Percentiles rank a stretch among this genome's conserved stretches.
These are phyloP conservation scores for Didymella pomorum DNA, from an alignment of 2,329 filamentous ascomycete species.

Conservation along the genomic window DNA sequence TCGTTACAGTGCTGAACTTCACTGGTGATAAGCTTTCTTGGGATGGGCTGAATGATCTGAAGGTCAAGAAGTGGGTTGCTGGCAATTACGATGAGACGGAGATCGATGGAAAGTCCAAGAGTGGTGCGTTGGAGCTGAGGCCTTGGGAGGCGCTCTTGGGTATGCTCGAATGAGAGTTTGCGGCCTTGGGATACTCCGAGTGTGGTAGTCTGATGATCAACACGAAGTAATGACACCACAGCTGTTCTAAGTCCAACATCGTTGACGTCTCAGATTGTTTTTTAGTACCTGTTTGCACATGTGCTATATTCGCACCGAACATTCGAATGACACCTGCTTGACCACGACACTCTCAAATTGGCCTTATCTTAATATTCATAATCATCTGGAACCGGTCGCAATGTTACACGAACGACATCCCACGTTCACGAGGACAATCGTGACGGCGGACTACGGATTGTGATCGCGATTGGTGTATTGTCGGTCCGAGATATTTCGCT, in stretches of 20 bases:
- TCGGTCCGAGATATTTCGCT: not conserved
- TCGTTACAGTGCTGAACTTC: conserved; percentile 47
- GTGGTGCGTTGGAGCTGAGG: conserved; percentile 35
- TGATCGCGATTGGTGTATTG: not conserved
- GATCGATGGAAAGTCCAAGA: conserved; percentile 28
- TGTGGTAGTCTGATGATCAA: not conserved
- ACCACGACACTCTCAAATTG: not conserved
- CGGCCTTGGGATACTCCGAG: too few relatives aligned
- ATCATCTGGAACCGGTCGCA: not conserved
- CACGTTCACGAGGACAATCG: not conserved
- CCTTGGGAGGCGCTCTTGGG: conserved; percentile 50
- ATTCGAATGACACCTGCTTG: not conserved
- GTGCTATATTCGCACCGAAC: not conserved
- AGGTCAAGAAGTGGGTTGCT: conserved; percentile 47
- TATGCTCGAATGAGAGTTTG: conserved; percentile 21
- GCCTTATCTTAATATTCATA: not conserved
- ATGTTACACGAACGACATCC: not conserved
- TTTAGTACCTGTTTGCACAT: not conserved
- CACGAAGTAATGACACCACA: not conserved
- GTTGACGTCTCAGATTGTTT: not conserved
- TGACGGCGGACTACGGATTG: too few relatives aligned
- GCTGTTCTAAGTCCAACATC: not conserved
- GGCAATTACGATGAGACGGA: conserved; percentile 48
- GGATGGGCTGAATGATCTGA: conserved; percentile 36
- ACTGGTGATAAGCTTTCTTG: conserved; percentile 41